Evolutionary conservation across 2,329 filamentous ascomycete genomes (phyloP).

Genomic region (Aspergillus spinulosporus): DNA sequence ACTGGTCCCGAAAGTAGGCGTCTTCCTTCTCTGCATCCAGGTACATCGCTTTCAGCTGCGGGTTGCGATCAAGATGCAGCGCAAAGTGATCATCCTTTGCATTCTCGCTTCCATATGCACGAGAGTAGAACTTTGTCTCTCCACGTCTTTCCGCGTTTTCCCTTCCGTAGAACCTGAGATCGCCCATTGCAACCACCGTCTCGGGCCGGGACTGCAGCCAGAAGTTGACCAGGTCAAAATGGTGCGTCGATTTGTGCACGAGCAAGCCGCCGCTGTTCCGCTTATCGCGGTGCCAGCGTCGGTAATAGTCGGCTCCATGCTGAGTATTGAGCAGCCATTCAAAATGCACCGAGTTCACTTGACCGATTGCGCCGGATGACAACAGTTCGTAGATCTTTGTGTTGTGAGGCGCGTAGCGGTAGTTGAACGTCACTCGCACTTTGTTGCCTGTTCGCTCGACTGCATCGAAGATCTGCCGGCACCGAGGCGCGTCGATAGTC

Average conservation of each 20-base stretch:
- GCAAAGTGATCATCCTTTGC: conserved; percentile 61
- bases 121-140: conserved; percentile 45
- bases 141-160: conserved; percentile 62
- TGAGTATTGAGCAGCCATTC: conserved; percentile 65
- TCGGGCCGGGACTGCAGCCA: conserved; percentile 59
- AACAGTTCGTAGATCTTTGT: conserved; percentile 60
- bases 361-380: conserved; percentile 56
- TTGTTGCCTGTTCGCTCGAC: conserved; percentile 53
- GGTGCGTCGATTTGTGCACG: conserved; percentile 64
- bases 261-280: conserved; percentile 60
- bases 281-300: conserved; percentile 64
- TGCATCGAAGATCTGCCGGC: conserved; percentile 56
- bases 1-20: conserved; percentile 62
- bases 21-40: conserved; percentile 65
- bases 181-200: conserved; percentile 60
- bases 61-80: conserved; percentile 54
- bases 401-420: conserved; percentile 66
- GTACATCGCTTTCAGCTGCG: conserved; percentile 60
- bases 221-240: conserved; percentile 65
- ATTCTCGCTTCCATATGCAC: conserved; percentile 53
- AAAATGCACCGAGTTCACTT: conserved; percentile 60
- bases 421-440: conserved; percentile 64
- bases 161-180: conserved; percentile 60
- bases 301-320: conserved; percentile 64
- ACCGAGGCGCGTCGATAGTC: conserved; percentile 61